A percentile compares a stretch with the other conserved stretches of the same genome.
Evolutionary conservation across 176 grass and related monocot genomes (phyloP).

Genomic region (Phoenix roebelenii): DNA sequence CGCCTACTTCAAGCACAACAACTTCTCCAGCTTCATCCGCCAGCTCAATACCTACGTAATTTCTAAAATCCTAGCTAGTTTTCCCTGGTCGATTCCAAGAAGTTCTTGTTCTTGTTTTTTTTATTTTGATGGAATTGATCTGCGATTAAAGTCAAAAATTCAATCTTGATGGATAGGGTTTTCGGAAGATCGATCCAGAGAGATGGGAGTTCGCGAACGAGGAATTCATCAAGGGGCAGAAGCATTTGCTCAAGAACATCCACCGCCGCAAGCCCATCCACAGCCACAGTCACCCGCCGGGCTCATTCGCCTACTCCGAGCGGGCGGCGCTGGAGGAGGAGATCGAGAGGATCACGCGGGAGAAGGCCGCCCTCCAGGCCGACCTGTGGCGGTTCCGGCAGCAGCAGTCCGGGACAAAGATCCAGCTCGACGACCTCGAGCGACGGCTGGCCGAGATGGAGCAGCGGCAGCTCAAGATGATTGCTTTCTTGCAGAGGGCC

Average conservation of each 20-base stretch:
- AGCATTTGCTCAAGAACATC: conserved; percentile 84
- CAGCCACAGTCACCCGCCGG: conserved; percentile 66
- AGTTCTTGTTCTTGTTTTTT: neutral
- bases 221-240: conserved; percentile 75
- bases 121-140: neutral
- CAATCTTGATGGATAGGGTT: conserved; percentile 46
- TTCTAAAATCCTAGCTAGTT: neutral
- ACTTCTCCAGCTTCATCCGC: conserved; percentile 98
- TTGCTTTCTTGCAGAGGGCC: conserved; percentile 66
- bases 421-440: conserved; percentile 74
- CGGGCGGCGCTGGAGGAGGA: conserved; percentile 74
- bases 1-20: conserved; percentile 90
- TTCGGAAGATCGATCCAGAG: conserved; percentile 87
- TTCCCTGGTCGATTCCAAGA: neutral
- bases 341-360: conserved; percentile 64
- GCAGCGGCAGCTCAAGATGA: conserved; percentile 72
- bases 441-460: conserved; percentile 58
- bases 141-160: neutral
- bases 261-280: conserved; percentile 88
- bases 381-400: conserved; percentile 62
- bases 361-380: conserved; percentile 48
- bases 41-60: conserved; percentile 97
- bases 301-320: conserved; percentile 40
- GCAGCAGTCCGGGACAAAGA: conserved; percentile 48
- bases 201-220: conserved; percentile 94